Percentiles rank a stretch among this genome's conserved stretches.
Evolutionary conservation across 1,139 yeast species (phyloP).

Genomic region (Suhomyces wounanorum): DNA sequence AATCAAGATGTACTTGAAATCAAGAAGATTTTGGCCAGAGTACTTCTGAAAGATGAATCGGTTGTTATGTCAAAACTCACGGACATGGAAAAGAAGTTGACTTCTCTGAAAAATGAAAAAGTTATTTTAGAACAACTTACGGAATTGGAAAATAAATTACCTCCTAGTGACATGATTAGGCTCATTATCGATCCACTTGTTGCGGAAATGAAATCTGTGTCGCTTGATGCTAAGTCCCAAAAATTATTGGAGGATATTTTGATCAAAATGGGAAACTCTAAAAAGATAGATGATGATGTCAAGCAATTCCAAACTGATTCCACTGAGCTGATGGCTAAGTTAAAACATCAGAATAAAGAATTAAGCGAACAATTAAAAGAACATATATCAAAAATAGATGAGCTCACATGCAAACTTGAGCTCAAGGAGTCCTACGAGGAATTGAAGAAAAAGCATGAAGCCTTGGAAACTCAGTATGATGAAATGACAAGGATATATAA

Average conservation of each 20-base stretch:
- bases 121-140: constrained; percentile 4
- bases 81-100: constrained; percentile 9
- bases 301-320: constrained; percentile 7
- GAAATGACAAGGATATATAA: constrained; percentile 27
- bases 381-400: neutral
- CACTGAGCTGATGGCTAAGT: neutral
- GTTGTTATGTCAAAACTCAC: constrained; percentile 7
- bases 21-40: constrained; percentile 7
- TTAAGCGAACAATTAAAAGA: neutral
- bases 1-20: constrained; percentile 5
- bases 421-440: constrained; percentile 7
- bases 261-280: constrained; percentile 9
- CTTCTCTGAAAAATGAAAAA: constrained; percentile 13
- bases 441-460: constrained; percentile 11
- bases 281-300: constrained; percentile 7
- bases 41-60: constrained; percentile 7
- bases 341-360: neutral
- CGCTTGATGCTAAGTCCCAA: constrained; percentile 24
- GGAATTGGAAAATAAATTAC: constrained; percentile 9
- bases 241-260: constrained; percentile 24
- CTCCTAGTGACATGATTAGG: constrained; percentile 21
- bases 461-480: constrained; percentile 24
- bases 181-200: constrained; percentile 30
- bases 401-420: neutral
- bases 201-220: constrained; percentile 27